Evolutionary conservation across 108 stramenopile species (phyloP), one percentile per base, ranked within the genome.

Genomic region (Cyclotella cryptica): DNA sequence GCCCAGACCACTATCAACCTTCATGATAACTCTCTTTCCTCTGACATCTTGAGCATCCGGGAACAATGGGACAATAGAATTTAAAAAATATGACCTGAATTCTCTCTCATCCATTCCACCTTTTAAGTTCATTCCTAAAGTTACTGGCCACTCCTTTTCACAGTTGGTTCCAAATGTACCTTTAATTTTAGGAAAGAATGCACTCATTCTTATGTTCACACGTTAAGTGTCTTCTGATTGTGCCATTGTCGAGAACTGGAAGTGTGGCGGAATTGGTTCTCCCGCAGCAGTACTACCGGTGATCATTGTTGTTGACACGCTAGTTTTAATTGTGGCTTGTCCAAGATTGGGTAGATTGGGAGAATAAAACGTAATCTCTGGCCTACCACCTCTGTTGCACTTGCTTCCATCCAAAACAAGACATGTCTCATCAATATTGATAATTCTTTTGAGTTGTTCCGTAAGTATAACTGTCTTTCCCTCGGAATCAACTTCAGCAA

Each of bases 391-490:
- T 35, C 71, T 40, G 30, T 58, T 40, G 42, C 58, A 35, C n/a
- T n/a, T n/a, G n/a, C n/a, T n/a, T n/a, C n/a, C n/a, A n/a, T n/a
- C n/a, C n/a, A n/a, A n/a, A n/a, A n/a, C n/a, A 30, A 72, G 42
- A 44, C 57, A 72, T 1, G 57, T 59, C 58, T 72, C 71, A 60
- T 60, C 41, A 12, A 72, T 41, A 24, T 72, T 72, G 39, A 26
- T n/a, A n/a, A 72, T 72, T 45, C 40, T 24, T 44, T 40, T 26
- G 57, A 72, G 55, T 44, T 72, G 71, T 19, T 59, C 71, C 14
- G 15, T 59, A 29, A 43, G 58, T 12, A 60, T 72, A 0, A 28
- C 17, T 0, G 39, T 21, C 22, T 58, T 39, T n/a, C 71, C 58
- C 0, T 59, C n/a, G 2, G 9, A 40, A 12, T 60, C 42, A 19